A percentile compares a stretch with the other conserved stretches of the same genome.
These are phyloP conservation scores for Clathrospora elynae DNA, from an alignment of 2,329 filamentous ascomycete species.

Conservation along the genomic window DNA sequence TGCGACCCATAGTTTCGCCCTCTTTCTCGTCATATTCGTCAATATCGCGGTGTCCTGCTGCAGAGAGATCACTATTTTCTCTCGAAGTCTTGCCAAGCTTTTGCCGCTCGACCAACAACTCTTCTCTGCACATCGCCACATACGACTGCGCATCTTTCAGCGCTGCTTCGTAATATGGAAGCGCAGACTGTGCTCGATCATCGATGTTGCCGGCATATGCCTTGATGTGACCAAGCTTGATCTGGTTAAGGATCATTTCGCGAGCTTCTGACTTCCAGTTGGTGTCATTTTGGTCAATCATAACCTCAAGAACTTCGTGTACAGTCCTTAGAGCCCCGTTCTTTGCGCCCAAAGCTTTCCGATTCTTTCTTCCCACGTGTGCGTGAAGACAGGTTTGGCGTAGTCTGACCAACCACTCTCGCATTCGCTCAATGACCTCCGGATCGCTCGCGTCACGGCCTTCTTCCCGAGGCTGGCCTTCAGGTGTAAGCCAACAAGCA, in stretches of 20 bases:
- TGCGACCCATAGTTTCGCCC: slow-evolving; percentile 50
- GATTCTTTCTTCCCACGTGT: slow-evolving; percentile 72
- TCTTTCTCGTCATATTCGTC: slow-evolving; percentile 47
- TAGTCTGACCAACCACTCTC: slow-evolving; percentile 75
- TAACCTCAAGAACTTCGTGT: slow-evolving; percentile 82
- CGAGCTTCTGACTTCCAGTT: slow-evolving; percentile 71
- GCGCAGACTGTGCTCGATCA: slow-evolving; percentile 64
- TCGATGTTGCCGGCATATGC: slow-evolving; percentile 70
- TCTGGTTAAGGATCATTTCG: slow-evolving; percentile 63
- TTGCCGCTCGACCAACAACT: slow-evolving; percentile 60
- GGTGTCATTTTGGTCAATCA: slow-evolving; percentile 84
- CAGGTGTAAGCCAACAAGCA: slow-evolving; percentile 66
- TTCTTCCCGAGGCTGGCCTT: slow-evolving; percentile 65
- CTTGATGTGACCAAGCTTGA: slow-evolving; percentile 76
- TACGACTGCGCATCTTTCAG: slow-evolving; percentile 51
- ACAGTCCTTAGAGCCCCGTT: slow-evolving; percentile 77
- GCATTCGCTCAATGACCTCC: slow-evolving; percentile 70
- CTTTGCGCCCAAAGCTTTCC: slow-evolving; percentile 64
- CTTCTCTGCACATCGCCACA: slow-evolving; percentile 68
- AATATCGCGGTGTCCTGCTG: slow-evolving; percentile 44
- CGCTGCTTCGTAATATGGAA: slow-evolving; percentile 69
- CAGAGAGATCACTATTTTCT: slow-evolving; percentile 15
- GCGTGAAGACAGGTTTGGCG: slow-evolving; percentile 86
- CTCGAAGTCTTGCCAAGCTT: slow-evolving; percentile 31
- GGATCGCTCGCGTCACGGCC: slow-evolving; percentile 69